Conservation (phyloP, 345 rosid species). For the Gossypium turneri region DNA sequence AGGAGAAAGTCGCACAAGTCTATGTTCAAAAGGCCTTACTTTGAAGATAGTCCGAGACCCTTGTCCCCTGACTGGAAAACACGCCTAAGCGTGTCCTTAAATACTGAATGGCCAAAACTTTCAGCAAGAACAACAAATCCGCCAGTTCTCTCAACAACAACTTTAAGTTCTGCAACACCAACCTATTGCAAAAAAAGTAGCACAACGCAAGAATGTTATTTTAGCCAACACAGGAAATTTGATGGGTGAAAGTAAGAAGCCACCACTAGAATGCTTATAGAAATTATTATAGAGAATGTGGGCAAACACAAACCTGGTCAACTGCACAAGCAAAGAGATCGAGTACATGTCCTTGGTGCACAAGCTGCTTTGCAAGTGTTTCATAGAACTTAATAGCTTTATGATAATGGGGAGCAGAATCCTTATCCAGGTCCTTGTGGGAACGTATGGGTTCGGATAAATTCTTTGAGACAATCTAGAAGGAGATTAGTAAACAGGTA, state of each 20-base stretch:
- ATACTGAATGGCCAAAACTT: slow-evolving; percentile 95
- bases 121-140: slow-evolving; percentile 98
- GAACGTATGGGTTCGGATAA: slow-evolving; percentile 94
- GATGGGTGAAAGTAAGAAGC: slow-evolving; percentile 4
- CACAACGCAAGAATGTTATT: slow-evolving; percentile 8
- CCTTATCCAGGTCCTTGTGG: slow-evolving; percentile 89
- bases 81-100: slow-evolving; percentile 75
- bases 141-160: slow-evolving; percentile 89
- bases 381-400: slow-evolving; percentile 82
- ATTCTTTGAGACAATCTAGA: slow-evolving; percentile 76
- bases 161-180: slow-evolving; percentile 92
- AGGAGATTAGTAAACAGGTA: not conserved
- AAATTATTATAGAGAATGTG: not conserved
- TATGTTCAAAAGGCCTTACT: slow-evolving; percentile 49
- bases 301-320: slow-evolving; percentile 38
- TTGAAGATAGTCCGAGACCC: slow-evolving; percentile 85
- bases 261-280: not conserved
- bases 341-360: slow-evolving; percentile 95
- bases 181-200: slow-evolving; percentile 41
- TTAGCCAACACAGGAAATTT: not conserved
- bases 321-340: slow-evolving; percentile 94
- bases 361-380: slow-evolving; percentile 80
- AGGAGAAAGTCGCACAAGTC: slow-evolving; percentile 1
- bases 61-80: slow-evolving; percentile 69
- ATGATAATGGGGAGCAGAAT: slow-evolving; percentile 70